phyloP scores from a whole-genome alignment of 2,329 filamentous ascomycete genomes.

The Colletotrichum nymphaeae region DNA sequence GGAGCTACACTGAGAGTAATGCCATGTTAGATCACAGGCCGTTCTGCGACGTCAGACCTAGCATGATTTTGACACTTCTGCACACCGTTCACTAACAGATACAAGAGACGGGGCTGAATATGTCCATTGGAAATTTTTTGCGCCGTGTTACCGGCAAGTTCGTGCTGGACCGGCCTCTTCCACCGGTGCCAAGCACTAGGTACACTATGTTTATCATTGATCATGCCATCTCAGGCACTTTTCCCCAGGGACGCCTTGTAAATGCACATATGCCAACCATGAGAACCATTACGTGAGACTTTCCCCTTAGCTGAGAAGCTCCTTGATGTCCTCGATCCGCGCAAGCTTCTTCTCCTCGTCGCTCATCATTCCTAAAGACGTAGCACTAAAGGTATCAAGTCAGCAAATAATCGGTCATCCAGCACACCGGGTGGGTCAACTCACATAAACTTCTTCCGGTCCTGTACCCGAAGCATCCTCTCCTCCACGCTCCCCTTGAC shows the following conservation, averaged over 20 bases:
- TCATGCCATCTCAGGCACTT: not conserved
- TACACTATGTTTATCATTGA: not conserved
- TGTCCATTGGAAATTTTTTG: not conserved
- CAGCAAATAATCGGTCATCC: not conserved
- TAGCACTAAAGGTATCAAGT: constrained; percentile 71
- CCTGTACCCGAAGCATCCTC: constrained; percentile 92
- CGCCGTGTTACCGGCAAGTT: not conserved
- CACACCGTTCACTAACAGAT: too few relatives aligned
- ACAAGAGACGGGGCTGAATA: not conserved
- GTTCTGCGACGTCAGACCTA: too few relatives aligned
- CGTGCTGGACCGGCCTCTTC: not conserved
- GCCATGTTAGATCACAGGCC: too few relatives aligned
- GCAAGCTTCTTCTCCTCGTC: constrained; percentile 93
- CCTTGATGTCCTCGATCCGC: constrained; percentile 92
- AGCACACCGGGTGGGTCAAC: constrained; percentile 50
- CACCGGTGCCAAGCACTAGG: not conserved
- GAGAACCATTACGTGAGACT: not conserved
- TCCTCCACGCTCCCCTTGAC: constrained; percentile 93
- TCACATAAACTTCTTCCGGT: constrained; percentile 95
- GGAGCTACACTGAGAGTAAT: too few relatives aligned
- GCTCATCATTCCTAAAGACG: constrained; percentile 91
- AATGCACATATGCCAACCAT: constrained; percentile 15
- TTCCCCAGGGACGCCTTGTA: not conserved
- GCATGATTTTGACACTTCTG: not conserved
- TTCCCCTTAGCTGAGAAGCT: constrained; percentile 74